These are phyloP conservation scores for Saccharomyces paradoxus DNA, from an alignment of 805 yeast species.

Conservation along the genomic window DNA sequence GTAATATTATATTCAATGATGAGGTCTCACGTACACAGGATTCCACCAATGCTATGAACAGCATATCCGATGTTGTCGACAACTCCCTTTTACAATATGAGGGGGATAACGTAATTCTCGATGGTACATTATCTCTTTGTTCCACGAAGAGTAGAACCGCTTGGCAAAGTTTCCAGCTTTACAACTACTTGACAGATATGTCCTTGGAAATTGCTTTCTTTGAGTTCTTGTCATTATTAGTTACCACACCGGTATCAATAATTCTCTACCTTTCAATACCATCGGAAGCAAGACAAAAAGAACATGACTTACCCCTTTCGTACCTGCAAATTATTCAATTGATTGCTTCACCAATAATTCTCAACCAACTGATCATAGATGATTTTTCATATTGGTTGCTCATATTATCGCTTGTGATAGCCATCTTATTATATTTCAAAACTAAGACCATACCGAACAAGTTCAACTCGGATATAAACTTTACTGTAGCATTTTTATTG, in stretches of 20 bases:
- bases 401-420: not conserved
- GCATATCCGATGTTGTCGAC: not conserved
- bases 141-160: not conserved
- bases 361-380: not conserved
- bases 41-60: not conserved
- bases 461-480: not conserved
- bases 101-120: not conserved
- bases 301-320: constrained; percentile 1
- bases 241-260: constrained; percentile 19
- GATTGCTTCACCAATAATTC: constrained; percentile 6
- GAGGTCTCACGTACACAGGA: not conserved
- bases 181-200: constrained; percentile 7
- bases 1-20: not conserved
- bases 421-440: not conserved
- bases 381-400: not conserved
- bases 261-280: constrained; percentile 15
- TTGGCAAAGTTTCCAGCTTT: not conserved
- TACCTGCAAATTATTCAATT: constrained; percentile 9
- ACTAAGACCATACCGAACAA: not conserved
- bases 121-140: not conserved
- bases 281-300: constrained; percentile 1
- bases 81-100: not conserved
- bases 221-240: constrained; percentile 15
- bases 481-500: constrained; percentile 54
- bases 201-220: constrained; percentile 6